Evolutionary conservation across 2,329 filamentous ascomycete species (phyloP).

Genomic region (Diplodia sapinea): DNA sequence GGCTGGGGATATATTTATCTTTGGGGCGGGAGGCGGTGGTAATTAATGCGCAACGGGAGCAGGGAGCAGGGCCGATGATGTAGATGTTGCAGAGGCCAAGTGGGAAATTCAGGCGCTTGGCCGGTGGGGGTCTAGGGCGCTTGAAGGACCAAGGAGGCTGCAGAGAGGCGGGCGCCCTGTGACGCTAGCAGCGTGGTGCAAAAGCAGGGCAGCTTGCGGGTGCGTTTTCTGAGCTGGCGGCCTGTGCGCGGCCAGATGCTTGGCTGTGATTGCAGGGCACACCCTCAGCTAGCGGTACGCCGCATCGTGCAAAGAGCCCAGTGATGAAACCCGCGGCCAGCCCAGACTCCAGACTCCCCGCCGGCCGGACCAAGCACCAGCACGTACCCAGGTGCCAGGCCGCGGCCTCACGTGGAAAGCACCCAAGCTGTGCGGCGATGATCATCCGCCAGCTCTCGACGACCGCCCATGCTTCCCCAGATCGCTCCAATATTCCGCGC

Average conservation of each 20-base stretch:
- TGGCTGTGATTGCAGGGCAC: conserved; percentile 25
- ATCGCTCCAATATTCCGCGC: conserved; percentile 1
- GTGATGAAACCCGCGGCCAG: conserved; percentile 15
- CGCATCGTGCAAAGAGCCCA: conserved; percentile 12
- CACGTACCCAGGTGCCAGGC: background rate
- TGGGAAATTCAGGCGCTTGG: conserved; percentile 29
- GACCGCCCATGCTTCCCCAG: conserved; percentile 26
- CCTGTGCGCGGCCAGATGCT: conserved; percentile 16
- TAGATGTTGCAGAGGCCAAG: conserved; percentile 24
- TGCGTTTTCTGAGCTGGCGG: background rate
- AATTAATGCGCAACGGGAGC: conserved; percentile 26
- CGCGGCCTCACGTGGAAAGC: conserved; percentile 5
- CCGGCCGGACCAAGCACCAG: background rate
- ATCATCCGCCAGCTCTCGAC: conserved; percentile 5
- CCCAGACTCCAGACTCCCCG: conserved; percentile 10
- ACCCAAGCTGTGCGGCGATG: background rate
- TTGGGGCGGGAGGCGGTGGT: conserved; percentile 15
- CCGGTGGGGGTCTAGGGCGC: conserved; percentile 25
- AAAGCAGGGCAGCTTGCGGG: conserved; percentile 23
- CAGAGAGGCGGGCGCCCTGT: conserved; percentile 12
- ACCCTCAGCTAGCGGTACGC: conserved; percentile 20
- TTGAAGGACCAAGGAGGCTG: conserved; percentile 17
- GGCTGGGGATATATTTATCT: conserved; percentile 24
- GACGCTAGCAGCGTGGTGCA: conserved; percentile 21
- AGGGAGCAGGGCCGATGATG: conserved; percentile 29